These are phyloP conservation scores for Carex scoparia DNA, from an alignment of 176 grass and related monocot genomes.

Conservation along the genomic window DNA sequence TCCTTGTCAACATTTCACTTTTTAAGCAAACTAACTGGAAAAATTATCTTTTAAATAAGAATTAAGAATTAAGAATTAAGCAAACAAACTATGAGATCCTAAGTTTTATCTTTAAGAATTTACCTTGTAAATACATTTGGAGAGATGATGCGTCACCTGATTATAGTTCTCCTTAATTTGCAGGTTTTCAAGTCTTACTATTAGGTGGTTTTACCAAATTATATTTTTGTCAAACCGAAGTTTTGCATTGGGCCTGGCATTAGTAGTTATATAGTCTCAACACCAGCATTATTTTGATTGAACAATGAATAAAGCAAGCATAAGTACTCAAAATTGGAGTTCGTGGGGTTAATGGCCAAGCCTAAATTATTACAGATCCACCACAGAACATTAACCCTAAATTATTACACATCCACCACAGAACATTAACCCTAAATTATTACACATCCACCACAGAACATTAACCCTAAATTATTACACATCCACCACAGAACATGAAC, in stretches of 20 bases:
- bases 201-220: not conserved
- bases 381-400: too few species aligned
- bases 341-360: not conserved
- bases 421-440: too few species aligned
- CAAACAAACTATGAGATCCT: not conserved
- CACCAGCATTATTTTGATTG: not conserved
- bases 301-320: not conserved
- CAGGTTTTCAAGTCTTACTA: not conserved
- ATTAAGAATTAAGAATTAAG: too few species aligned
- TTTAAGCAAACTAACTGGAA: not conserved
- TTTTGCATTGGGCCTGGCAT: not conserved
- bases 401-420: too few species aligned
- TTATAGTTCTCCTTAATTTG: too few species aligned
- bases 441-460: too few species aligned
- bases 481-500: too few species aligned
- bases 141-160: too few species aligned
- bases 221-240: not conserved
- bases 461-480: too few species aligned
- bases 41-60: too few species aligned
- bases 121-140: not conserved
- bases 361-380: not conserved
- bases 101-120: not conserved
- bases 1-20: too few species aligned
- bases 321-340: not conserved
- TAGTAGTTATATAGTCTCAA: not conserved